Conservation (phyloP, 495 filamentous ascomycete genomes). For the Hypomontagnella monticulosa region DNA sequence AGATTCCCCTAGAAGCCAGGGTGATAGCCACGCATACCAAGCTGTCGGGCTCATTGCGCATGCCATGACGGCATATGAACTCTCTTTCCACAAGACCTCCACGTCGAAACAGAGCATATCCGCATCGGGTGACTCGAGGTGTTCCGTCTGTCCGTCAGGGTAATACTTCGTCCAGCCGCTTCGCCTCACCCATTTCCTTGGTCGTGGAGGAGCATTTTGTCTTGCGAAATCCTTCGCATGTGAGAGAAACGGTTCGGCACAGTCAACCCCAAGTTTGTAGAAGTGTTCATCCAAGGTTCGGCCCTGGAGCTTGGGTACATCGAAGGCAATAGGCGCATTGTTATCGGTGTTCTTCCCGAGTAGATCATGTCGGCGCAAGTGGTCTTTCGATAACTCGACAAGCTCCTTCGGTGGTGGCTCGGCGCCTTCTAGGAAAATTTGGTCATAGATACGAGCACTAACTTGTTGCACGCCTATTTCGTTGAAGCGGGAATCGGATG, state of each 20-base stretch:
- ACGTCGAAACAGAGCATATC: conserved; percentile 91
- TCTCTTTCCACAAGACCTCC: conserved; percentile 95
- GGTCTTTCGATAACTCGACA: conserved; percentile 79
- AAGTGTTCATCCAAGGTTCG: conserved; percentile 93
- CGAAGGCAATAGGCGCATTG: conserved; percentile 79
- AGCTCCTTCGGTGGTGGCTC: conserved; percentile 69
- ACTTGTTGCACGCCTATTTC: conserved; percentile 95
- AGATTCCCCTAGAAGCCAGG: conserved; percentile 89
- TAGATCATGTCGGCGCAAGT: conserved; percentile 88
- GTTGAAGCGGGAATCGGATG: conserved; percentile 76
- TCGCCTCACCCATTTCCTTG: conserved; percentile 78
- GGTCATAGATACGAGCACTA: conserved; percentile 79
- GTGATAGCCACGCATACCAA: conserved; percentile 98
- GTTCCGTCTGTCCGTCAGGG: conserved; percentile 72
- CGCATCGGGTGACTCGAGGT: conserved; percentile 79
- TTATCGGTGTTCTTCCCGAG: conserved; percentile 86
- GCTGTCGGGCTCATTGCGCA: conserved; percentile 85
- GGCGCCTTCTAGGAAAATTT: conserved; percentile 72
- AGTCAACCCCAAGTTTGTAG: conserved; percentile 85
- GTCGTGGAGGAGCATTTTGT: conserved; percentile 73
- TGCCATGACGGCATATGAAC: conserved; percentile 93
- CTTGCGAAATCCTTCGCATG: conserved; percentile 77
- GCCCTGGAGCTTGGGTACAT: conserved; percentile 83
- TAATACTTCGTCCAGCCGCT: conserved; percentile 97
- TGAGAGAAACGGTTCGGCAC: conserved; percentile 84